These are phyloP conservation scores for Phytopythium vexans DNA, from an alignment of 352 stramenopile species.

Conservation along the genomic window DNA sequence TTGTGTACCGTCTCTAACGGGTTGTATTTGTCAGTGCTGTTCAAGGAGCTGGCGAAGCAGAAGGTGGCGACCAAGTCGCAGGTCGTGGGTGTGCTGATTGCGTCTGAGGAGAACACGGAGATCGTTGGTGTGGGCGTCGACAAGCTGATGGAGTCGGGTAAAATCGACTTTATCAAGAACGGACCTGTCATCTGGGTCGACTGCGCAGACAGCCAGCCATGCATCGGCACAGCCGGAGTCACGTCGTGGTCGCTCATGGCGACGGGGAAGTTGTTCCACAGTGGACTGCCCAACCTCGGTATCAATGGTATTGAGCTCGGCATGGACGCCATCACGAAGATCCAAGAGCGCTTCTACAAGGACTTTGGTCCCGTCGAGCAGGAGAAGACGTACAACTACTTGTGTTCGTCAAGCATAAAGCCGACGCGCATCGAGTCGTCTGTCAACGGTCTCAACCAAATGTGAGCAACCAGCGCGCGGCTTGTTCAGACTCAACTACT, in stretches of 20 bases:
- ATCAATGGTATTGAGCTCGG: constrained; percentile 89
- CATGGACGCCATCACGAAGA: constrained; percentile 76
- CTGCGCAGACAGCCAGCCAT: constrained; percentile 86
- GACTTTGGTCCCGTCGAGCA: constrained; percentile 79
- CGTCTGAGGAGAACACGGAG: constrained; percentile 77
- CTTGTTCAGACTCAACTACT: too few relatives aligned
- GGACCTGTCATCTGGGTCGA: constrained; percentile 90
- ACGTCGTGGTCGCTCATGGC: constrained; percentile 89
- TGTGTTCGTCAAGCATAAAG: constrained; percentile 78
- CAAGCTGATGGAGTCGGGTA: constrained; percentile 76
- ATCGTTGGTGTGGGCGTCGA: constrained; percentile 85
- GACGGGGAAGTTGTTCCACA: constrained; percentile 90
- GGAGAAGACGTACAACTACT: constrained; percentile 88
- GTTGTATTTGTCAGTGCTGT: constrained; percentile 33
- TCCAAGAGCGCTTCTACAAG: constrained; percentile 88
- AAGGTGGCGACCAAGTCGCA: constrained; percentile 59
- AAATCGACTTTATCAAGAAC: constrained; percentile 91
- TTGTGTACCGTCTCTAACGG: too few relatives aligned
- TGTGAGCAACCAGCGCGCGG: constrained; percentile 44
- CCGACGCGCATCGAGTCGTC: constrained; percentile 71
- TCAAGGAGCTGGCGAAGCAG: constrained; percentile 65
- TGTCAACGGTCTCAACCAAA: constrained; percentile 66
- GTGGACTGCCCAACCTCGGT: constrained; percentile 77
- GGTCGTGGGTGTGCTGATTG: constrained; percentile 88
- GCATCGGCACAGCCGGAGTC: constrained; percentile 85